Evolutionary conservation across 2,329 filamentous ascomycete genomes (phyloP).

Genomic region (Fusarium sp.): DNA sequence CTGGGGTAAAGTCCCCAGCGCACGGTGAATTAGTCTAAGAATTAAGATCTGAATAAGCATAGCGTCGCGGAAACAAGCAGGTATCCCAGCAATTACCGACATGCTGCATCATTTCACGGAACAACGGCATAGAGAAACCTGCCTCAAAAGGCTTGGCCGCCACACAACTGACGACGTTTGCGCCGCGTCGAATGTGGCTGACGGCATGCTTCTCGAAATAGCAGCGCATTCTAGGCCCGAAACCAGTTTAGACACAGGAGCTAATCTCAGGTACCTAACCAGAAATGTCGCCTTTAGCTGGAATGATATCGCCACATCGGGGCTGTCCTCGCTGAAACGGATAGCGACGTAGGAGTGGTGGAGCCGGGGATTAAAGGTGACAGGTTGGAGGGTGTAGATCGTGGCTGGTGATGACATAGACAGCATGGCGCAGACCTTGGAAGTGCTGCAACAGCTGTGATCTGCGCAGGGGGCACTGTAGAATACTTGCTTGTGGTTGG

Average conservation of each 20-base stretch:
- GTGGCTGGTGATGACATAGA: constrained; percentile 35
- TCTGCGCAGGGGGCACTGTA: constrained; percentile 17
- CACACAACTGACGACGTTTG: constrained; percentile 15
- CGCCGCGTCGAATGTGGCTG: constrained; percentile 11
- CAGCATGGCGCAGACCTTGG: constrained; percentile 31
- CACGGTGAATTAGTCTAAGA: not conserved
- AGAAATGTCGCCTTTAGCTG: not conserved
- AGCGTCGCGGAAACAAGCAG: not conserved
- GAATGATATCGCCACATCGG: constrained; percentile 26
- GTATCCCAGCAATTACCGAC: not conserved
- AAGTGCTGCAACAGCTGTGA: constrained; percentile 5
- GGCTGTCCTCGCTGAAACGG: constrained; percentile 9
- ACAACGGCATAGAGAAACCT: not conserved
- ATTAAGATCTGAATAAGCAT: constrained; percentile 19
- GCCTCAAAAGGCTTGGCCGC: not conserved
- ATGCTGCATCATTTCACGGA: not conserved
- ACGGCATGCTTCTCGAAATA: constrained; percentile 28
- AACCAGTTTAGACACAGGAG: not conserved
- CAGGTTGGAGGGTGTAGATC: not conserved
- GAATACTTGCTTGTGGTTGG: constrained; percentile 2
- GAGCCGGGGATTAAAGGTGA: constrained; percentile 1
- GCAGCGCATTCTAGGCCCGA: constrained; percentile 3
- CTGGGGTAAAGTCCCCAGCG: constrained; percentile 2
- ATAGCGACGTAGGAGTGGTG: not conserved
- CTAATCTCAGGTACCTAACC: constrained; percentile 2